Base-by-base conservation (phyloP, 2,329 filamentous ascomycete species). In the Monosporascus sp. region DNA sequence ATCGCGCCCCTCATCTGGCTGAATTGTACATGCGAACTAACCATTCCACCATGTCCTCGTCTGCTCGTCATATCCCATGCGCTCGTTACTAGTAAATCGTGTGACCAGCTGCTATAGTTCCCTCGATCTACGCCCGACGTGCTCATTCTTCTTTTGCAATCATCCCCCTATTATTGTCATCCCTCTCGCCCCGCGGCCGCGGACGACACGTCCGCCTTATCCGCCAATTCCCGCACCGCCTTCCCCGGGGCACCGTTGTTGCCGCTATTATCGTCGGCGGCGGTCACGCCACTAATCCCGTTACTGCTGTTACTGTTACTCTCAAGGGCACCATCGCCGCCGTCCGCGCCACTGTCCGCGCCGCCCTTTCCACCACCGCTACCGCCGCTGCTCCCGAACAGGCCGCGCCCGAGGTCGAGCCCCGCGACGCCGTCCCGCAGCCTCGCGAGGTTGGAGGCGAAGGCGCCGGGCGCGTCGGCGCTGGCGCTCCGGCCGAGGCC, bases 381-480 rank as follows among this genome's bases (percentile, higher is more conserved):
- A 37, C 22, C 63, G 54, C 68, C 64, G 50, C 71, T 58, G 46
- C 64, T 68, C 49, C 69, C 64, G 41, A 78, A 67, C 48, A 77
- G 62, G 19, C 72, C 73, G 51, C 74, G 78, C n/a, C 77, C 75
- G 19, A 84, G 64, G 43, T 73, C 74, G 9, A 82, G 61, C 17
- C 73, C 72, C 2, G 72, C 71, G 17, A 81, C 72, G 22, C 76
- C 76, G 26, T 80, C 78, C 51, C 74, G 70, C 24, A 81, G 55
- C 51, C 68, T 68, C 17, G 64, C 63, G 7, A 69, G 51, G 45
- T 68, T 71, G 17, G 72, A 67, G 5, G 75, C 63, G 54, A 81
- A 73, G 4, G 77, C 68, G n/a, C 69, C 72, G 1, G 72, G 66
- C 7, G 66, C 71, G 43, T 79, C 75, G 4, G 76, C 71, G 35